These are phyloP conservation scores for Termitomyces sp. DNA, from an alignment of 768 basidiomycete genomes.

Conservation along the genomic window DNA sequence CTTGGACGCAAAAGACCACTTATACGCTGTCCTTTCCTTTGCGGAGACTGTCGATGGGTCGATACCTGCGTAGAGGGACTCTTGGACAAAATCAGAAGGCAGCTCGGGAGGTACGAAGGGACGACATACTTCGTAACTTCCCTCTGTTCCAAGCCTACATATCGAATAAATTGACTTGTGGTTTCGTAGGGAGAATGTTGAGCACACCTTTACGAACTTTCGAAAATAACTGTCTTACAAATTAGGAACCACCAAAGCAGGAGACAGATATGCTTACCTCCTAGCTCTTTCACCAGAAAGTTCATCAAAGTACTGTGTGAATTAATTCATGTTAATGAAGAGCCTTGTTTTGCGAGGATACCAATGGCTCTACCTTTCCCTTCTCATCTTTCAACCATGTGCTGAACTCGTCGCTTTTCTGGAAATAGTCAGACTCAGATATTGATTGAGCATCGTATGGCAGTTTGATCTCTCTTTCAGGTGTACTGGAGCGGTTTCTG, in stretches of 20 bases:
- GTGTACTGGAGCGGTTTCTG: conserved; percentile 18
- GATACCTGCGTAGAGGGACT: conserved; percentile 55
- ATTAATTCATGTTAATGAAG: background rate
- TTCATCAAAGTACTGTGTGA: conserved; percentile 74
- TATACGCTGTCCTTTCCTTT: conserved; percentile 73
- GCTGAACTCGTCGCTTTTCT: conserved; percentile 82
- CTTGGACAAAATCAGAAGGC: conserved; percentile 21
- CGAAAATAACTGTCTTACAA: conserved; percentile 67
- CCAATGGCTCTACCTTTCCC: conserved; percentile 30
- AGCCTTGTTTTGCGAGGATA: conserved; percentile 10
- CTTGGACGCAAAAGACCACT: conserved; percentile 82
- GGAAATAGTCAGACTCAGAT: conserved; percentile 82
- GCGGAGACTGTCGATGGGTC: conserved; percentile 49
- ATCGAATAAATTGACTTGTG: background rate
- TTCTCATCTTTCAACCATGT: conserved; percentile 77
- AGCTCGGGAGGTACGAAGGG: background rate
- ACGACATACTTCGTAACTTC: conserved; percentile 52
- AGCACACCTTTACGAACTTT: conserved; percentile 78
- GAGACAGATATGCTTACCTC: conserved; percentile 38
- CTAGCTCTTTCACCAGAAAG: conserved; percentile 77
- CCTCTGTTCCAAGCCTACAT: conserved; percentile 77
- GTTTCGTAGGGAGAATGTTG: background rate
- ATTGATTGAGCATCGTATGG: conserved; percentile 59
- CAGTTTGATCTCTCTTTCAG: conserved; percentile 35
- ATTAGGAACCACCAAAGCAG: conserved; percentile 22